Conservation (phyloP, 768 basidiomycete species). For the Cytidiella melzeri region DNA sequence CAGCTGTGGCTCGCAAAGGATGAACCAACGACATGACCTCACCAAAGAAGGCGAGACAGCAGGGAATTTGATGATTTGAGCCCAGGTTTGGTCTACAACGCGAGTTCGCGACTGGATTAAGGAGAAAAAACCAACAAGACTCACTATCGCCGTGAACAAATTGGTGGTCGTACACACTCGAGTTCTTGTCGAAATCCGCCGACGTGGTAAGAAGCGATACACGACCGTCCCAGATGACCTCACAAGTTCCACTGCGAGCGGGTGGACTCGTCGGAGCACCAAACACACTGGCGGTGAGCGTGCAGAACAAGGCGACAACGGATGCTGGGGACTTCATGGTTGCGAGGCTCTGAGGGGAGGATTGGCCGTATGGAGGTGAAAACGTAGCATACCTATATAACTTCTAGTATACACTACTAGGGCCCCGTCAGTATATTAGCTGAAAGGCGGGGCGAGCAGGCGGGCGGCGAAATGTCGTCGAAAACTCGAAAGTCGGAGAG, state of each 20-base stretch:
- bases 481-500: background rate
- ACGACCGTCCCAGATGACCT: constrained; percentile 15
- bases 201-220: constrained; percentile 6
- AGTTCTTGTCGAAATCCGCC: constrained; percentile 18
- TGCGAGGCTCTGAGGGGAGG: background rate
- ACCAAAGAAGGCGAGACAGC: constrained; percentile 11
- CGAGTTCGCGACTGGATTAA: too few relatives aligned
- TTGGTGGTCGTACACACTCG: constrained; percentile 16
- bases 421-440: too few relatives aligned
- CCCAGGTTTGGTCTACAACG: constrained; percentile 18
- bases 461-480: background rate
- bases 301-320: background rate
- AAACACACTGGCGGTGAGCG: background rate
- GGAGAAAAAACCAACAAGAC: background rate
- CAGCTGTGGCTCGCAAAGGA: too few relatives aligned
- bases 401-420: too few relatives aligned
- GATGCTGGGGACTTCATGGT: background rate
- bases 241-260: constrained; percentile 2
- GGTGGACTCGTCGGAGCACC: background rate
- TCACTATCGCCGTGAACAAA: constrained; percentile 17
- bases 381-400: too few relatives aligned
- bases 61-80: constrained; percentile 17
- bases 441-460: too few relatives aligned
- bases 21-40: too few relatives aligned
- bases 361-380: too few relatives aligned